Base-by-base conservation (phyloP, 306 rosid species). In the Malus fusca region DNA sequence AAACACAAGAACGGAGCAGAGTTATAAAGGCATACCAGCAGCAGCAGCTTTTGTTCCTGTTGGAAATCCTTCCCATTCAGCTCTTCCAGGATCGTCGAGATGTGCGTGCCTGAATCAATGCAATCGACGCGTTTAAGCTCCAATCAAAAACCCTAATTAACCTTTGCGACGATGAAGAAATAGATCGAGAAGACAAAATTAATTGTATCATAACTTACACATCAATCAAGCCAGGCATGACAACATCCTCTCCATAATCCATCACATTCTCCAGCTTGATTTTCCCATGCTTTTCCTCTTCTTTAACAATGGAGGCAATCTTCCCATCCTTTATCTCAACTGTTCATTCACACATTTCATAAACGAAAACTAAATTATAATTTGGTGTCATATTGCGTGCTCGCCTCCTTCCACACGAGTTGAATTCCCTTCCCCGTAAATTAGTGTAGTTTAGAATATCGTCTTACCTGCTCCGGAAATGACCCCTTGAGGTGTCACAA, bases 171-270 rank as follows among this genome's bases (percentile, higher is more conserved):
- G 11, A 46, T 7, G 40, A 37, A 60, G 33, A 76, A 76, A 71
- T 48, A 64, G 48, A 40, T 25, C 66, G 61, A 2, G 28, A 40
- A 31, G 55, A 73, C 71, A 75, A 71, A 40, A 19, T 62, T 72
- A 31, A 10, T 69, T 48, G 14, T 70, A 37, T 46, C 64, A 59
- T 18, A 59, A 80, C 96, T 89, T 89, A 95, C 97, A 89, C 90
- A 71, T 95, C 99, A 78, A 92, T 88, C 85, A 95, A 77, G 80
- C 99, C 99, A 55, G 97, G 99, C 97, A 92, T 89, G 74, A 95
- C 76, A 80, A 92, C 96, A 69, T 97, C 90, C 40, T 95, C 93
- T 79, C 88, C 89, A 73, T 90, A 95, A 81, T 90, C 96, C 79
- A 90, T 72, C 43, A 90, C 81, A 64, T 85, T 78, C 55, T 67